Conservation (phyloP, 1,284 basidiomycete genomes). For the Ceratorhiza oryzae-sativae region DNA sequence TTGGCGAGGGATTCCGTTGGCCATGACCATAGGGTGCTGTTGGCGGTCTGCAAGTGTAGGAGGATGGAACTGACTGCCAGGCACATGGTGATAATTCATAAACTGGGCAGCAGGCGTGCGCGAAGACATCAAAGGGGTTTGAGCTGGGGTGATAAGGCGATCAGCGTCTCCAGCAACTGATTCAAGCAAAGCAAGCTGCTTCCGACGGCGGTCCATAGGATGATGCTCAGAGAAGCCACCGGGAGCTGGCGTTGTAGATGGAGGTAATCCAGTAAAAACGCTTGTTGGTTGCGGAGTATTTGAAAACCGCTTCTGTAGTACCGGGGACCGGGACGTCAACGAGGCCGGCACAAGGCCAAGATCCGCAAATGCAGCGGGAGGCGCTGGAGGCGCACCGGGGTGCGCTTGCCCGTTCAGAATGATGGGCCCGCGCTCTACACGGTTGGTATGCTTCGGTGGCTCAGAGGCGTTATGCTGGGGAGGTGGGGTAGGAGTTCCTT, state of each 20-base stretch:
- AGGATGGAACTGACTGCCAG: conserved; percentile 13
- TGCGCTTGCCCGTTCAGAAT: background rate
- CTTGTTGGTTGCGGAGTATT: conserved; percentile 19
- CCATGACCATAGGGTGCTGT: conserved; percentile 10
- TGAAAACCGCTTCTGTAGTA: conserved; percentile 23
- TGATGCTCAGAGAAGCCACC: background rate
- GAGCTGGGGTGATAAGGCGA: conserved; percentile 26
- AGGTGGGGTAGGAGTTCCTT: conserved; percentile 18
- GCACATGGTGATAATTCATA: conserved; percentile 24
- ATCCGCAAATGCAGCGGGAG: conserved; percentile 31
- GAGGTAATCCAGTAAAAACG: background rate
- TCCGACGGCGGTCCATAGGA: conserved; percentile 56
- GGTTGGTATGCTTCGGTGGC: background rate
- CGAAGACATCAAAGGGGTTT: conserved; percentile 27
- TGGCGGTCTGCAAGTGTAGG: conserved; percentile 12
- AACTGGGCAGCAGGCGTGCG: conserved; percentile 33
- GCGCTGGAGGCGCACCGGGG: background rate
- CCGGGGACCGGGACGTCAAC: conserved; percentile 23
- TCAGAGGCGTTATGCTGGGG: background rate
- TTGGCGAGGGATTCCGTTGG: conserved; percentile 40
- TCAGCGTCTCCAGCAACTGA: conserved; percentile 66
- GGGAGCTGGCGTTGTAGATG: conserved; percentile 17
- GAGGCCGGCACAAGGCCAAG: conserved; percentile 36
- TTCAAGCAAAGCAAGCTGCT: conserved; percentile 77
- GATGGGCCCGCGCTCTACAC: background rate